phyloP scores from a whole-genome alignment of 1,284 basidiomycete species.

The Puccinia triticina region DNA sequence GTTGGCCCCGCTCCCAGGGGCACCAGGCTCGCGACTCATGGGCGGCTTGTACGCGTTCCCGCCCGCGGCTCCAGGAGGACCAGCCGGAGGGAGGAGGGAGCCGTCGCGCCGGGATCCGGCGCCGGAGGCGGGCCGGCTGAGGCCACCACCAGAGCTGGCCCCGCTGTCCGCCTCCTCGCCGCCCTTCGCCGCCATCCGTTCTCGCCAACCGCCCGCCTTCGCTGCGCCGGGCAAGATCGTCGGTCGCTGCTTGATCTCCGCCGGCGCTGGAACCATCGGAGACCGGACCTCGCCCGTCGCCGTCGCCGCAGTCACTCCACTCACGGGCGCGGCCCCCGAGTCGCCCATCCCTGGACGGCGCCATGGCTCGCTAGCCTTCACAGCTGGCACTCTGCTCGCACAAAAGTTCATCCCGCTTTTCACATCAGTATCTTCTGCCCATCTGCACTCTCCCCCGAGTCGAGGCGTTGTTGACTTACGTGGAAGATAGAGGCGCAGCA shows the following conservation, averaged over 20 bases:
- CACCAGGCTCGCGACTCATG: constrained; percentile 1
- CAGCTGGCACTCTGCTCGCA: neutral
- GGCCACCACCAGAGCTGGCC: constrained; percentile 44
- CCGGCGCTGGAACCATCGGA: too few relatives aligned
- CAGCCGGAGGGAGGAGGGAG: neutral
- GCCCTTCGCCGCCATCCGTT: constrained; percentile 10
- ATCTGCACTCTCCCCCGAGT: too few relatives aligned
- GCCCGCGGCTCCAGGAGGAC: neutral
- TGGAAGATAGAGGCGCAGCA: neutral
- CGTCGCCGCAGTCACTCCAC: neutral
- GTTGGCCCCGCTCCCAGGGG: constrained; percentile 1
- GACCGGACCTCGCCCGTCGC: neutral
- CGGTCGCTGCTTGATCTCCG: neutral
- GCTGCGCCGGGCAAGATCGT: constrained; percentile 22
- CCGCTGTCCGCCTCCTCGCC: constrained; percentile 27
- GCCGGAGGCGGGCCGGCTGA: constrained; percentile 36
- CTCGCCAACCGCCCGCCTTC: constrained; percentile 47
- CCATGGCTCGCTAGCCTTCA: neutral
- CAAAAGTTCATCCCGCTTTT: neutral
- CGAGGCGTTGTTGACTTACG: too few relatives aligned
- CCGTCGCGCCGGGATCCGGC: constrained; percentile 6
- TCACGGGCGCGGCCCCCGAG: neutral
- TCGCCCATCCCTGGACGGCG: neutral
- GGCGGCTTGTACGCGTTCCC: constrained; percentile 41
- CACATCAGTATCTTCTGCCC: neutral